Conservation (phyloP, 305 asterid genomes). For the Caryopteris hybrid region DNA sequence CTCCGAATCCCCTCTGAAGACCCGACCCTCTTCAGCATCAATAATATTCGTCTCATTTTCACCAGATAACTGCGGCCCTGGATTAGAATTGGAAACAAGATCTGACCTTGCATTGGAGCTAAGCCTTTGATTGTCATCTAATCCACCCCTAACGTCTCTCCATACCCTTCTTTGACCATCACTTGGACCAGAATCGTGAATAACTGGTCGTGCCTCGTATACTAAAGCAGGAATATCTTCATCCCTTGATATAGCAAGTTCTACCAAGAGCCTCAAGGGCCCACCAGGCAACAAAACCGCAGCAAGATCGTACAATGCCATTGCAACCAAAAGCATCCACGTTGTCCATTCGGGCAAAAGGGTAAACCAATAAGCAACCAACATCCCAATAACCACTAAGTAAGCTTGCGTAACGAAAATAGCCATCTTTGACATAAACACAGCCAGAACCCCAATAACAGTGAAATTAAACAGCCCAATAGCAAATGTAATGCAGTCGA, state of each 20-base stretch:
- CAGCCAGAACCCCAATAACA: conserved; percentile 76
- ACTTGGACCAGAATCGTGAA: conserved; percentile 21
- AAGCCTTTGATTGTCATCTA: conserved; percentile 16
- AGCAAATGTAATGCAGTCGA: conserved; percentile 67
- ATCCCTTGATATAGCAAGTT: conserved; percentile 89
- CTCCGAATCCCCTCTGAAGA: conserved; percentile 40
- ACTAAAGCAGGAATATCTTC: conserved; percentile 97
- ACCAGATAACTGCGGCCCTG: conserved; percentile 7
- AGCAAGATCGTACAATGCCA: conserved; percentile 95
- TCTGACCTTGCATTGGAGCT: conserved; percentile 13
- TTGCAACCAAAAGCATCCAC: conserved; percentile 91
- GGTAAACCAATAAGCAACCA: conserved; percentile 98
- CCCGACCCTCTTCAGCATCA: conserved; percentile 46
- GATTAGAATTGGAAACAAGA: conserved; percentile 16
- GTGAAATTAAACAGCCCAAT: conserved; percentile 72
- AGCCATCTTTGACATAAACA: conserved; percentile 65
- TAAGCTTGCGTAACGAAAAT: conserved; percentile 72
- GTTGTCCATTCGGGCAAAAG: conserved; percentile 97
- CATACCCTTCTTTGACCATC: conserved; percentile 65
- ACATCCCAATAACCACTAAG: conserved; percentile 78
- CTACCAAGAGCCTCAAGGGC: conserved; percentile 89
- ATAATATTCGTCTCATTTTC: conserved; percentile 34
- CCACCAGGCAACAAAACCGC: conserved; percentile 97
- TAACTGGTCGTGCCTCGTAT: conserved; percentile 85
- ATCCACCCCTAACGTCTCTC: conserved; percentile 51